Evolutionary conservation across 2,329 filamentous ascomycete genomes (phyloP), one percentile per base, ranked within the genome.

Genomic region (Curvularia sp.): DNA sequence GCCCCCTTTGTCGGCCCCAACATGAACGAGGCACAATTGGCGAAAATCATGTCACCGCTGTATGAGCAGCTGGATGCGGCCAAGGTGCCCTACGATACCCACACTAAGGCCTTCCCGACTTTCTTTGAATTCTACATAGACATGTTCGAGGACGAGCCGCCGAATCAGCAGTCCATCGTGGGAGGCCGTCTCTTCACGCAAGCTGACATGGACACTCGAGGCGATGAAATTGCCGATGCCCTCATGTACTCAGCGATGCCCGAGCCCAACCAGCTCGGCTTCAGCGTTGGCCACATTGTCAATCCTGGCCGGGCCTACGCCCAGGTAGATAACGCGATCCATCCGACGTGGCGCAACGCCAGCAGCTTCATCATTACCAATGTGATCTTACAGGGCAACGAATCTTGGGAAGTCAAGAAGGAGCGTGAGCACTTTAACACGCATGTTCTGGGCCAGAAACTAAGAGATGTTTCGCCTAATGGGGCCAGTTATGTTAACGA

Each of bases 401-500:
- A 75, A 60, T 61, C 63, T n/a, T 75, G 72, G 74, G 69, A 60
- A 3, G 53, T 65, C 34, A 75, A 72, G 62, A 64, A 70, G 58
- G 57, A 72, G 41, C 59, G 57, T 8, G 67, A 74, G 49, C 49
- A 59, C 13, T 63, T 67, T 34, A 70, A 74, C 49, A 76, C 74
- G 1, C 67, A 75, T 23, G 63, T 75, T 5, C 54, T 75, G 7
- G 73, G 72, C 3, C 67, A 70, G 63, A 64, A 60, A 8, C 10
- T 76, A 42, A 62, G 74, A 42, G 68, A 73, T n/a, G 74, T 68
- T 7, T 67, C 60, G 8, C 73, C 71, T 1, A 39, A 64, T 36
- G 73, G 74, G 23, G 74, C 72, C n/a, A 68, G 69, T 8, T 76
- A 76, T 45, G 74, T 76, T 18, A 76, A 76, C 36, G 74, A 75